Percentiles rank a stretch among this genome's conserved stretches.
Conservation (phyloP, 78 protist species). For the Dictyostelium discoideum region DNA sequence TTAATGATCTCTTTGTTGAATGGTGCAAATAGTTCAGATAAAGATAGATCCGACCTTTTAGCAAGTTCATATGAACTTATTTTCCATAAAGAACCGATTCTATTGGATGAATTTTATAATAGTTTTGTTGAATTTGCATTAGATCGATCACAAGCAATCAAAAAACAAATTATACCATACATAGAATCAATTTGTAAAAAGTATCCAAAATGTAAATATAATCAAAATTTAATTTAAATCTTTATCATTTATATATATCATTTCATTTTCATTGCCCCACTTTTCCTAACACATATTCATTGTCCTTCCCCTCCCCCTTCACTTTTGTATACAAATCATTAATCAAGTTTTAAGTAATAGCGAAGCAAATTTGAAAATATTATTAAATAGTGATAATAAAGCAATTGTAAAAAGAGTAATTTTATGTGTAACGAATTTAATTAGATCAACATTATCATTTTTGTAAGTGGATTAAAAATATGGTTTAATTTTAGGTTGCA, state of each 20-base stretch:
- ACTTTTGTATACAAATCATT: no score
- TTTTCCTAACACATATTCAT: no score
- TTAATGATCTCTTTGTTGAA: constrained; percentile 21
- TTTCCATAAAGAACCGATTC: constrained; percentile 14
- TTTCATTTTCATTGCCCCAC: no score
- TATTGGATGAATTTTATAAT: constrained; percentile 32
- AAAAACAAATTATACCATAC: constrained; percentile 57
- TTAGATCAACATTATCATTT: constrained; percentile 38
- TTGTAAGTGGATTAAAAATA: constrained; percentile 9
- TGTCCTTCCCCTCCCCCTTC: no score
- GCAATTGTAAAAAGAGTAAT: constrained; percentile 35
- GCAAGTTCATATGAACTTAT: constrained; percentile 51
- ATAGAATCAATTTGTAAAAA: constrained; percentile 56
- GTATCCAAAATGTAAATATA: constrained; percentile 37
- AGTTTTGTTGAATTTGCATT: constrained; percentile 51
- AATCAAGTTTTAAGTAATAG: background rate
- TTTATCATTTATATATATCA: no score
- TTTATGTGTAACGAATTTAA: constrained; percentile 55
- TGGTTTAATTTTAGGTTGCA: no score
- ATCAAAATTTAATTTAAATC: no score
- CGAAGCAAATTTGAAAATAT: constrained; percentile 4
- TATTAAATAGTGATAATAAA: background rate
- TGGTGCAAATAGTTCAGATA: constrained; percentile 36
- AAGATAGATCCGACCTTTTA: constrained; percentile 8
- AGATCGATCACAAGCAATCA: constrained; percentile 19